Evolutionary conservation across 768 basidiomycete genomes (phyloP), one percentile per base, ranked within the genome.

Genomic region (Paxillus involutus): DNA sequence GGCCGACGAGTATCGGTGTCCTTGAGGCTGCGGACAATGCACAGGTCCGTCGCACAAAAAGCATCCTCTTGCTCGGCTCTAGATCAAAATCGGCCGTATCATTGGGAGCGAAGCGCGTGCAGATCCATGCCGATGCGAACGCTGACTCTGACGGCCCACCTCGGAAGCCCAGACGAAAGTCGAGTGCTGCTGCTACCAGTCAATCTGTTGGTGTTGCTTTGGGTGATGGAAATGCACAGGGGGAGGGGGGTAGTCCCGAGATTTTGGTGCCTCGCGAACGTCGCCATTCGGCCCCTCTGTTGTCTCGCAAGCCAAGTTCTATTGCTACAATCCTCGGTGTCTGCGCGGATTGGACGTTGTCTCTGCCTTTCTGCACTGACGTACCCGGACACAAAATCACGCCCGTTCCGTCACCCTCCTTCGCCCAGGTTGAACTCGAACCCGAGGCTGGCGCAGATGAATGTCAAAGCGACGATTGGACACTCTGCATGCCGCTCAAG

Each of bases 401-500:
- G 7, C 24, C n/a, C 8, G 3, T 46, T 6, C 44, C 43, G 0
- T 53, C 54, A 35, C 55, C 54, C 9, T 26, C 14, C 24, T 14
- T 45, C 44, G 49, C 50, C 6, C 10, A 30, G 21, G 56, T 52
- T 0, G 26, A 41, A n/a, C 36, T 30, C 4, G 36, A 57, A n/a
- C 14, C 47, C 1, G 49, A 56, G 33, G 4, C 7, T 0, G 44
- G 17, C 10, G 7, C 54, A 53, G 63, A 61, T n/a, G 60, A 47
- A 11, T 44, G 48, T 2, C 35, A 56, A 19, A 37, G 40, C 21
- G 70, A 70, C 6, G 68, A 70, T 29, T 70, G 68, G 68, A 70
- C 68, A 32, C 50, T 70, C 8, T 70, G 65, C 6, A 71, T 71
- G 70, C 66, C 68, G 16, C 59, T 71, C 55, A 63, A 68, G 30